Conservation (phyloP, 139 green algal genomes). For the Closterium sp. region DNA sequence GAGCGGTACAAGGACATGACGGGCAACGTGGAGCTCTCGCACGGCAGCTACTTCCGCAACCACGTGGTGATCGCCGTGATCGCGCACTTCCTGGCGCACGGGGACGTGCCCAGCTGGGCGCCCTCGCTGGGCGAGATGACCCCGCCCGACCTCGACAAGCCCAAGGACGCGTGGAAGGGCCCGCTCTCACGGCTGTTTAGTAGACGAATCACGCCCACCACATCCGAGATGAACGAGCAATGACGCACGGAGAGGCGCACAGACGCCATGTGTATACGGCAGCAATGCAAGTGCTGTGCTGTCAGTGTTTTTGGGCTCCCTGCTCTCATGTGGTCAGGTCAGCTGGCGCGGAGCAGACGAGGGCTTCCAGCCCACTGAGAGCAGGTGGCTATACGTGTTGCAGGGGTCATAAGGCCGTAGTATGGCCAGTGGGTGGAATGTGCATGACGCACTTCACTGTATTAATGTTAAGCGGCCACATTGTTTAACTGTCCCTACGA, state of each 20-base stretch:
- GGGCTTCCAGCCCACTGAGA: too few relatives aligned
- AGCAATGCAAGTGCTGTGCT: too few relatives aligned
- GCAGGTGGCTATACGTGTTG: too few relatives aligned
- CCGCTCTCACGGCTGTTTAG: not conserved
- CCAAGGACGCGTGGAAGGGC: not conserved
- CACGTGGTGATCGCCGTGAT: constrained; percentile 11
- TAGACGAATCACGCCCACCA: not conserved
- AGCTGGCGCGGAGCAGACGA: too few relatives aligned
- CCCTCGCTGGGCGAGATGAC: constrained; percentile 1
- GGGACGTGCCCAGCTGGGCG: not conserved
- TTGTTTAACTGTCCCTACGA: too few relatives aligned
- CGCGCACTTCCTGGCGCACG: not conserved
- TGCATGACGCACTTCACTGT: too few relatives aligned
- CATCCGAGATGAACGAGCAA: not conserved
- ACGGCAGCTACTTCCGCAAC: constrained; percentile 35
- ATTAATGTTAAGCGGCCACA: too few relatives aligned
- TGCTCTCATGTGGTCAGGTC: too few relatives aligned
- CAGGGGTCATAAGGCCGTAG: not conserved
- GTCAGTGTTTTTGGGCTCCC: too few relatives aligned
- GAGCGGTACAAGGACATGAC: constrained; percentile 33
- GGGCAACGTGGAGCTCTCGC: constrained; percentile 9
- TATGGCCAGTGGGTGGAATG: not conserved
- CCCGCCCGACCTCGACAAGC: not conserved
- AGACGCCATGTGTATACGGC: too few relatives aligned
- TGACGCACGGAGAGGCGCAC: too few relatives aligned